phyloP scores from a whole-genome alignment of 257 asterid species.

The Phtheirospermum japonicum region DNA sequence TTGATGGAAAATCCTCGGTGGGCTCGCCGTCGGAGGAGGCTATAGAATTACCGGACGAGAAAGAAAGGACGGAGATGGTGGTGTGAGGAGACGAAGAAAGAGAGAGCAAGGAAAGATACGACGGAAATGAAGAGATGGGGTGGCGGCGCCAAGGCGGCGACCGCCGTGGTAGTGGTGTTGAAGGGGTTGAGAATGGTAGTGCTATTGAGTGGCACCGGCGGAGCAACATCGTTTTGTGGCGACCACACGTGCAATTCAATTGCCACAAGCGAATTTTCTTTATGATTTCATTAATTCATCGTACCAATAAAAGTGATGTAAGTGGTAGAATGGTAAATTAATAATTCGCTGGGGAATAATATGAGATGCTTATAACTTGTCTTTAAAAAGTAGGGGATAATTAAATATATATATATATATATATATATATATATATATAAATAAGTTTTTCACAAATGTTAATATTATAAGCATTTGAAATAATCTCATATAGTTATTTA shows the following conservation, averaged over 20 bases:
- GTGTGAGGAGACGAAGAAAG: conserved; percentile 29
- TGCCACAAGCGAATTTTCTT: too few relatives aligned
- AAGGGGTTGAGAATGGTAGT: conserved; percentile 23
- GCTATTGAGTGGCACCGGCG: conserved; percentile 37
- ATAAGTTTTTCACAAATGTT: too few relatives aligned
- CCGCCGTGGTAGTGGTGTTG: conserved; percentile 30
- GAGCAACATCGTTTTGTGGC: conserved; percentile 30
- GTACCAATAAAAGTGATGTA: too few relatives aligned
- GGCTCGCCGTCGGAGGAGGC: conserved; percentile 27
- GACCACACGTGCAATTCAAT: background rate
- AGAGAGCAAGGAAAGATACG: conserved; percentile 22
- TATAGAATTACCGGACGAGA: conserved; percentile 25
- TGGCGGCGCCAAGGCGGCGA: conserved; percentile 24
- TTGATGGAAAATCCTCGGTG: conserved; percentile 36
- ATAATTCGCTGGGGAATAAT: too few relatives aligned
- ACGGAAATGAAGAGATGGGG: conserved; percentile 21
- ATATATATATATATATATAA: too few relatives aligned
- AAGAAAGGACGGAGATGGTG: conserved; percentile 26
- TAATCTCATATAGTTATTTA: too few relatives aligned
- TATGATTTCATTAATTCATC: too few relatives aligned
- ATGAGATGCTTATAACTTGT: too few relatives aligned
- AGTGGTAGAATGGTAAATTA: too few relatives aligned
- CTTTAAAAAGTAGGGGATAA: too few relatives aligned
- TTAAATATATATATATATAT: too few relatives aligned
- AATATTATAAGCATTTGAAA: too few relatives aligned